A percentile compares a stretch with the other conserved stretches of the same genome.
Evolutionary conservation across 495 filamentous ascomycete genomes (phyloP).

Genomic region (Penicillium psychrofluorescens): DNA sequence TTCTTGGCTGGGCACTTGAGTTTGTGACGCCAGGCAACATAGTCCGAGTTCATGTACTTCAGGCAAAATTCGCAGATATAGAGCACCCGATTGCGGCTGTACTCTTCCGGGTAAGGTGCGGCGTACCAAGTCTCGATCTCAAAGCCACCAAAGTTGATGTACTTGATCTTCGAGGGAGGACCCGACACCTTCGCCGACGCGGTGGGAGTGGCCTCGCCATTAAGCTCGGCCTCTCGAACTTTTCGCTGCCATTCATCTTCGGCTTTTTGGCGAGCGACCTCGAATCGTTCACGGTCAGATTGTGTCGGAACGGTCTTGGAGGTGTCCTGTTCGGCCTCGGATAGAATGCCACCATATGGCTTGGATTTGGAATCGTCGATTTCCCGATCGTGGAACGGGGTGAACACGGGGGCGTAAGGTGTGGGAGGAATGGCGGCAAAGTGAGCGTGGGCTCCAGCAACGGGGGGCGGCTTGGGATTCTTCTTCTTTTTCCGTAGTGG

Average conservation of each 20-base stretch:
- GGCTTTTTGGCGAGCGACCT: conserved; percentile 77
- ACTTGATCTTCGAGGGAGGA: conserved; percentile 92
- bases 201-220: conserved; percentile 39
- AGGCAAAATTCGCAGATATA: conserved; percentile 99
- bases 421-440: conserved; percentile 39
- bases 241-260: conserved; percentile 84
- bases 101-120: conserved; percentile 97
- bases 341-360: conserved; percentile 90
- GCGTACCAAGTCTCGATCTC: conserved; percentile 99
- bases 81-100: conserved; percentile 87
- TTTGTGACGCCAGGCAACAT: conserved; percentile 95
- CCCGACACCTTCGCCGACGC: conserved; percentile 66
- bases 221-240: conserved; percentile 37
- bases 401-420: conserved; percentile 66
- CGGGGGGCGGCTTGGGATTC: conserved; percentile 26
- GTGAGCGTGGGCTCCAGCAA: conserved; percentile 30
- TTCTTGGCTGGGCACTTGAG: conserved; percentile 96
- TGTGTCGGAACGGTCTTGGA: conserved; percentile 74
- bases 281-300: conserved; percentile 75
- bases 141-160: conserved; percentile 93
- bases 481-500: conserved; percentile 28
- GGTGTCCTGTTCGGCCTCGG: conserved; percentile 85
- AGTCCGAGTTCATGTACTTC: conserved; percentile 99
- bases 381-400: conserved; percentile 79
- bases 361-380: conserved; percentile 85